Evolutionary conservation across 2,329 filamentous ascomycete species (phyloP).

Genomic region (Paracoccidioides brasiliensis): DNA sequence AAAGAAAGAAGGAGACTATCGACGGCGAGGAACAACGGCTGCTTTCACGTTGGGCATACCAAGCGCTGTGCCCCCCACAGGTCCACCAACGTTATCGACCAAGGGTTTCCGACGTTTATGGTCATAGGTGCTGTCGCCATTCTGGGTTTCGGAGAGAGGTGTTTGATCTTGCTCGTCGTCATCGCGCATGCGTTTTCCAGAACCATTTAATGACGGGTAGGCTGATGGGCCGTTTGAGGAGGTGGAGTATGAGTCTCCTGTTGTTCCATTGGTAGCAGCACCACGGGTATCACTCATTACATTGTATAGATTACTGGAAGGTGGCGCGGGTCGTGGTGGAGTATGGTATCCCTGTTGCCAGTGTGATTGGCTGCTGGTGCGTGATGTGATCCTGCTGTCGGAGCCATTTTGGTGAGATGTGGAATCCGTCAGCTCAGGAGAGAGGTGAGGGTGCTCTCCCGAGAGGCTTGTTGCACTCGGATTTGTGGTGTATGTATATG

Average conservation of each 20-base stretch:
- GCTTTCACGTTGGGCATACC: conserved; percentile 33
- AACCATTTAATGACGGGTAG: conserved; percentile 49
- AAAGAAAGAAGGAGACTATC: conserved; percentile 14
- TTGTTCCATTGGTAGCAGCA: conserved; percentile 48
- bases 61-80: conserved; percentile 27
- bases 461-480: conserved; percentile 53
- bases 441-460: conserved; percentile 62
- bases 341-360: conserved; percentile 67
- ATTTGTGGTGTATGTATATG: conserved; percentile 63
- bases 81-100: conserved; percentile 44
- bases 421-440: conserved; percentile 71
- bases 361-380: conserved; percentile 62
- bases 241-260: conserved; percentile 57
- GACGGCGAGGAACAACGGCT: conserved; percentile 29
- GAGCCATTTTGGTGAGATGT: conserved; percentile 67
- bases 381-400: conserved; percentile 64
- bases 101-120: conserved; percentile 71
- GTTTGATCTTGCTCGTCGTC: conserved; percentile 54
- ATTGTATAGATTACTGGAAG: conserved; percentile 75
- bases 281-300: conserved; percentile 72
- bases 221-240: conserved; percentile 47
- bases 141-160: conserved; percentile 47
- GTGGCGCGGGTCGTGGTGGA: conserved; percentile 51
- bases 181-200: conserved; percentile 50
- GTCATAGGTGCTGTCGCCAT: conserved; percentile 42